Base-by-base conservation (phyloP, 2,329 filamentous ascomycete species). In the Coniochaeta sp. region DNA sequence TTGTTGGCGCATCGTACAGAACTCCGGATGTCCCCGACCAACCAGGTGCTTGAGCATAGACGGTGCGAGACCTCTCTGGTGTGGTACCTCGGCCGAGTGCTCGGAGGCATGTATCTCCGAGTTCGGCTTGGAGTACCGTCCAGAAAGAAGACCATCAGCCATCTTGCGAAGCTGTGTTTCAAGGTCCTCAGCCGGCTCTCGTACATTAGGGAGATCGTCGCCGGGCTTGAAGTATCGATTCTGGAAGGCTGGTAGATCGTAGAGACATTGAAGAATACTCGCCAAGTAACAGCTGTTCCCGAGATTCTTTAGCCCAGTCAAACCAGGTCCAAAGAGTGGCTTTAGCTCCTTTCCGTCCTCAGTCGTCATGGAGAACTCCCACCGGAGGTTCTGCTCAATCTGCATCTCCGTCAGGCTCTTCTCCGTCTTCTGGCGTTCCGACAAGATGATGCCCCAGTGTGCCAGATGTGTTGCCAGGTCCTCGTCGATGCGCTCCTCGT, bases 381-480 rank as follows among this genome's bases (percentile, higher is more conserved):
- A 97, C 53, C 83, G 85, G 58, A 97, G 67, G 64, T 99, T 99
- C 63, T 97, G 91, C 65, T 97, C 94, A 53, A 99, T 91, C 64
- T 99, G 89, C 89, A 97, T 90, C 72, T 99, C 95, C 22, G 90
- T 95, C 71, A 99, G 76, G 66, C 90, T 97, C 80, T 97, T 96
- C 67, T 99, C 94, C 0, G 94, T 99, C 79, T 99, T 99, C 63
- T 95, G 83, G 51, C 89, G 84, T 55, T 95, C 90, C 1, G 90
- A 85, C 56, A 99, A 82, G 58, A 95, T 86, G 66, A 99, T 96
- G 18, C 91, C 92, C 92, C 94, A 99, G 65, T 97, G 87, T 26
- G 86, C 84, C 51, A 99, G 76, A 66, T 99, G 94, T 18, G 79
- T 67, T 1, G 84, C 83, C 9, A 99, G 78, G 56, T 91, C 79